phyloP scores from a whole-genome alignment of 345 rosid genomes.

The Durio zibethinus region DNA sequence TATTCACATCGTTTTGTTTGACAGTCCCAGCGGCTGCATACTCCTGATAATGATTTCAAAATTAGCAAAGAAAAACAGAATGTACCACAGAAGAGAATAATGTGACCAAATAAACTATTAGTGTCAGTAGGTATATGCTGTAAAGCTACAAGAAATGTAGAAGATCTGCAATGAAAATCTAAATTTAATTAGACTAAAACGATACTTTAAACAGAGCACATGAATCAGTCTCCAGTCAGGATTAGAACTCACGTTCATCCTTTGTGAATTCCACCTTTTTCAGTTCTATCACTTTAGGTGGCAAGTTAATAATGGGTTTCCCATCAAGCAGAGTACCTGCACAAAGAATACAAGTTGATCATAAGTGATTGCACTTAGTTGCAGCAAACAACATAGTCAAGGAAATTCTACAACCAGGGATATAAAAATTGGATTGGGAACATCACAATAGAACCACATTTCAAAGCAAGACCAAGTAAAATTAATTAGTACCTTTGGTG shows the following conservation, averaged over 20 bases:
- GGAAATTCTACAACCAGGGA: slow-evolving; percentile 1
- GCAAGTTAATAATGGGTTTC: slow-evolving; percentile 72
- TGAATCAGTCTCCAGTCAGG: slow-evolving; percentile 72
- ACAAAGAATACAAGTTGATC: slow-evolving; percentile 16
- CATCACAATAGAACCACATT: neutral
- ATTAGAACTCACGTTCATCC: slow-evolving; percentile 83
- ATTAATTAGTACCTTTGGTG: slow-evolving; percentile 65
- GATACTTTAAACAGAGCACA: slow-evolving; percentile 81
- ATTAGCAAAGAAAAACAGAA: neutral
- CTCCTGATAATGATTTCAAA: slow-evolving; percentile 50
- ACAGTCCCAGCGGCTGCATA: slow-evolving; percentile 97
- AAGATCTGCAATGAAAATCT: neutral
- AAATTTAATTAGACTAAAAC: slow-evolving; percentile 9
- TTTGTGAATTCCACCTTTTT: slow-evolving; percentile 76
- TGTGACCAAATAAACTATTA: neutral
- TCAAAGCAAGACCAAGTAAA: neutral
- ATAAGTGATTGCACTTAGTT: slow-evolving; percentile 8
- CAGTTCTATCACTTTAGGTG: slow-evolving; percentile 72
- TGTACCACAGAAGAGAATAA: neutral
- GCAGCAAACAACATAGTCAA: slow-evolving; percentile 13
- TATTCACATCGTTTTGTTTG: slow-evolving; percentile 89
- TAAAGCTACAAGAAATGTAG: slow-evolving; percentile 2
- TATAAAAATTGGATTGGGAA: neutral
- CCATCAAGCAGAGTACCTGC: slow-evolving; percentile 86
- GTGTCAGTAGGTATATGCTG: neutral